Percentiles rank a stretch among this genome's conserved stretches.
These are phyloP conservation scores for Bipolaris bicolor DNA, from an alignment of 2,329 filamentous ascomycete genomes.

Conservation along the genomic window DNA sequence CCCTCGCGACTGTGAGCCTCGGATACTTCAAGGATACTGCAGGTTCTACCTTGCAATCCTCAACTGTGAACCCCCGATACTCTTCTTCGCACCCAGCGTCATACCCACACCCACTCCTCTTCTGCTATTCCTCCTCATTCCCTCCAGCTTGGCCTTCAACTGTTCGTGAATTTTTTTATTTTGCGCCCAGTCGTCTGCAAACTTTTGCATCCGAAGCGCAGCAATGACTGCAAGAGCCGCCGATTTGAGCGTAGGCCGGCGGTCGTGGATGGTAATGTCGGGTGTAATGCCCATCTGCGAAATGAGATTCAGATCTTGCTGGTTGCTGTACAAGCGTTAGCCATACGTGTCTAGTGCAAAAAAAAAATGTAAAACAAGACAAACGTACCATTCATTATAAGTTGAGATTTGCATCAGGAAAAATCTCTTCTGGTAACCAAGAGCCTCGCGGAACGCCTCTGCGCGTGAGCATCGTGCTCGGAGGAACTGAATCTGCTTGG, in stretches of 20 bases:
- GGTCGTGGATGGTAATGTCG: conserved; percentile 53
- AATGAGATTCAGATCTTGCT: conserved; percentile 85
- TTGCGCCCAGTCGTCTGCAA: conserved; percentile 57
- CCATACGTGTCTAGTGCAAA: conserved; percentile 2
- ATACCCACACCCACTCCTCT: conserved; percentile 24
- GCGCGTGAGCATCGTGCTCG: conserved; percentile 81
- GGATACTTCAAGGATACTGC: background rate
- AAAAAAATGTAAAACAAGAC: background rate
- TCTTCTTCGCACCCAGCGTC: conserved; percentile 52
- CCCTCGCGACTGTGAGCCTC: background rate
- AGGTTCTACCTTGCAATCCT: conserved; percentile 24
- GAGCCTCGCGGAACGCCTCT: conserved; percentile 76
- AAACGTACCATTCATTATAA: conserved; percentile 85
- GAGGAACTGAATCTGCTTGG: conserved; percentile 90
- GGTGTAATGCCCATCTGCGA: conserved; percentile 76
- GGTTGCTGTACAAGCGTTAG: conserved; percentile 69
- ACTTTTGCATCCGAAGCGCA: conserved; percentile 57
- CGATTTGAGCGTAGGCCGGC: conserved; percentile 55
- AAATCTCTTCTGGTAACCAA: conserved; percentile 86
- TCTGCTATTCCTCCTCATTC: conserved; percentile 46
- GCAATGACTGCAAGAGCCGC: conserved; percentile 59
- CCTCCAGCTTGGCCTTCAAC: conserved; percentile 54
- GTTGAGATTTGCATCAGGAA: conserved; percentile 80
- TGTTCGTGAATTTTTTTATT: conserved; percentile 57
- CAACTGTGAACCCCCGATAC: conserved; percentile 53